Evolutionary conservation across 2,329 filamentous ascomycete genomes (phyloP).

Genomic region (Lomentospora prolificans): DNA sequence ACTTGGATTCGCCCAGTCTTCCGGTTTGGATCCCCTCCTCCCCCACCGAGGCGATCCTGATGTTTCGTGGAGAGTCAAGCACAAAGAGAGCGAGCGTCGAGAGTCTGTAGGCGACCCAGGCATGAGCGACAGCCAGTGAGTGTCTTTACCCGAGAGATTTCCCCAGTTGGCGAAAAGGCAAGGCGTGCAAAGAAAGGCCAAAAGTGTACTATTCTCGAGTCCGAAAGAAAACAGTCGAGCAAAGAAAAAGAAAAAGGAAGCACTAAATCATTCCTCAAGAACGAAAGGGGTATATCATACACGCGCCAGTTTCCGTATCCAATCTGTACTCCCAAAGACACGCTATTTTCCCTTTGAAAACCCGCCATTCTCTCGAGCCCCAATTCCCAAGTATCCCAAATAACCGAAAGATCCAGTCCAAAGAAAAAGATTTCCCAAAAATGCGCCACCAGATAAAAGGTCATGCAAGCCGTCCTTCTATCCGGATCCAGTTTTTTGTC

Average conservation of each 20-base stretch:
- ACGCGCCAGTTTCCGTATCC: not conserved
- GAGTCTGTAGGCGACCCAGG: too few relatives aligned
- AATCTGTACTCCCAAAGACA: not conserved
- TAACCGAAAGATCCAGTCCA: not conserved
- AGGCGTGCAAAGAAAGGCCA: too few relatives aligned
- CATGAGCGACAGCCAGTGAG: too few relatives aligned
- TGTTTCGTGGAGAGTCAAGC: not conserved
- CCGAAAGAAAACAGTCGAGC: not conserved
- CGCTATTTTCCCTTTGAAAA: not conserved
- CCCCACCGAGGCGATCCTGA: not conserved
- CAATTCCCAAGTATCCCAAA: not conserved
- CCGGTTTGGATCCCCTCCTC: not conserved
- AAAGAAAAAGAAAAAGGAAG: not conserved
- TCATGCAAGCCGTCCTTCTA: not conserved
- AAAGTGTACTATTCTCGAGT: not conserved
- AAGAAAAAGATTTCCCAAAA: not conserved
- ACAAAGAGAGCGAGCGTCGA: not conserved
- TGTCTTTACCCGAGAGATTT: too few relatives aligned
- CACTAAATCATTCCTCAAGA: not conserved
- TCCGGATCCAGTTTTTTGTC: not conserved
- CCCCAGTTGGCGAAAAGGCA: too few relatives aligned
- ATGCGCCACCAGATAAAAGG: slow-evolving; percentile 1
- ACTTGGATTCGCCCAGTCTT: not conserved
- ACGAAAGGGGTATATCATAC: slow-evolving; percentile 6
- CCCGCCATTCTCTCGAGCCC: not conserved